Base-by-base conservation (phyloP, 75 land plant genomes). In the Sequoia sempervirens region DNA sequence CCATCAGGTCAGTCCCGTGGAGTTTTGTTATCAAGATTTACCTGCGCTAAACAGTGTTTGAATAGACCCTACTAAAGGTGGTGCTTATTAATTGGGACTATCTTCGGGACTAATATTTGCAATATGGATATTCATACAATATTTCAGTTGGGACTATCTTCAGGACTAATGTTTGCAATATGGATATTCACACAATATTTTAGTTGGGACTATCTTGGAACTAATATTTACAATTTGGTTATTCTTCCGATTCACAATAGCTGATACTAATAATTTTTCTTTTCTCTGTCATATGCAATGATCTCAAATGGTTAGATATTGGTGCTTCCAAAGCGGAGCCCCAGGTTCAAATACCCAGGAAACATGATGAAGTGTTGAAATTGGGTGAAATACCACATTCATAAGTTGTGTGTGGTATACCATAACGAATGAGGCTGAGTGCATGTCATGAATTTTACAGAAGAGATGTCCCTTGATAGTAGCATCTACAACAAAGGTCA, bases 171-270 rank as follows among this genome's bases (percentile, higher is more conserved):
- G 8, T 26, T 61, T 61, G n/a, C 66, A 61, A 61, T 61, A 26
- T 6, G 66, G 8, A 20, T 26, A 61, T 23, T 23, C 3, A 12
- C 13, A 11, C 15, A 50, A 13, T 50, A 23, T 61, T 61, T 61
- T 5, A 61, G 66, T 61, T 61, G 66, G n/a, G 66, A 61, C 61
- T 56, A 4, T 56, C 61, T 56, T 56, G n/a, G n/a, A n/a, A n/a
- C n/a, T n/a, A 7, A 26, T 61, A 5, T 23, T 61, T 26, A 26
- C 66, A 23, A 20, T 23, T 61, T 23, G 28, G 26, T 61, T 61
- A 26, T 23, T 23, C 66, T 74, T 86, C 37, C 26, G 34, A 86
- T 47, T 26, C 86, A 23, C 28, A 28, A 61, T 61, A 58, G 66
- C n/a, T 61, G 66, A 61, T 61, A 61, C n/a, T 18, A 18, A 18